phyloP scores from a whole-genome alignment of 306 rosid genomes.

The Hippophae gyantsensis region DNA sequence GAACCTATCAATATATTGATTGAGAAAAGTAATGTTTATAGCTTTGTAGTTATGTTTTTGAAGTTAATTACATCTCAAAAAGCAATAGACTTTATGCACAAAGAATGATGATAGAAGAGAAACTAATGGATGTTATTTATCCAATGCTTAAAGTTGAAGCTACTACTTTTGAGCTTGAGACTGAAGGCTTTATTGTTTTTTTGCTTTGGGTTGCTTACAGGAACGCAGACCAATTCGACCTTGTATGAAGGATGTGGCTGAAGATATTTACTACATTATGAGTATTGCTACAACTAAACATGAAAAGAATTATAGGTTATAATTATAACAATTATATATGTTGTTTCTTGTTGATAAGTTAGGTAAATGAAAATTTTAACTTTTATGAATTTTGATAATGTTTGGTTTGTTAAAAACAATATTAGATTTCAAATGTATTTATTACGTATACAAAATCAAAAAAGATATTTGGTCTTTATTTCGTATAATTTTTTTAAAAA shows the following conservation, averaged over 20 bases:
- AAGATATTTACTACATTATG: slow-evolving; percentile 68
- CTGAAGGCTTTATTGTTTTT: slow-evolving; percentile 57
- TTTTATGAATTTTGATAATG: no score
- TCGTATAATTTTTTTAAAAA: no score
- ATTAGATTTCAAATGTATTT: no score
- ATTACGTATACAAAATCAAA: no score
- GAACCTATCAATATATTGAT: slow-evolving; percentile 49
- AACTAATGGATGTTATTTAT: slow-evolving; percentile 47
- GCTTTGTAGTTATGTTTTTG: slow-evolving; percentile 58
- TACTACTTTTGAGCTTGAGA: slow-evolving; percentile 43
- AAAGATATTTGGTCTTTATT: no score
- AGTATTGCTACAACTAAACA: slow-evolving; percentile 42
- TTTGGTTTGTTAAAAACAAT: no score
- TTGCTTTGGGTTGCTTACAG: slow-evolving; percentile 76
- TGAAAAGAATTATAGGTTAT: slow-evolving; percentile 7
- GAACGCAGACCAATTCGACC: slow-evolving; percentile 72
- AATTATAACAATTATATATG: no score
- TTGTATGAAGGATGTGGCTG: slow-evolving; percentile 69
- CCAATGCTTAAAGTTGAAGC: slow-evolving; percentile 46
- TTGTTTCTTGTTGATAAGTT: no score
- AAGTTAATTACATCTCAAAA: slow-evolving; percentile 63
- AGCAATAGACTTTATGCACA: slow-evolving; percentile 76
- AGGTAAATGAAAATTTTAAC: no score
- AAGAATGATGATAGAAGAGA: slow-evolving; percentile 49
- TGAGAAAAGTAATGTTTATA: slow-evolving; percentile 69